Evolutionary conservation across 257 asterid genomes (phyloP).

Genomic region (Solanum virginianum): DNA sequence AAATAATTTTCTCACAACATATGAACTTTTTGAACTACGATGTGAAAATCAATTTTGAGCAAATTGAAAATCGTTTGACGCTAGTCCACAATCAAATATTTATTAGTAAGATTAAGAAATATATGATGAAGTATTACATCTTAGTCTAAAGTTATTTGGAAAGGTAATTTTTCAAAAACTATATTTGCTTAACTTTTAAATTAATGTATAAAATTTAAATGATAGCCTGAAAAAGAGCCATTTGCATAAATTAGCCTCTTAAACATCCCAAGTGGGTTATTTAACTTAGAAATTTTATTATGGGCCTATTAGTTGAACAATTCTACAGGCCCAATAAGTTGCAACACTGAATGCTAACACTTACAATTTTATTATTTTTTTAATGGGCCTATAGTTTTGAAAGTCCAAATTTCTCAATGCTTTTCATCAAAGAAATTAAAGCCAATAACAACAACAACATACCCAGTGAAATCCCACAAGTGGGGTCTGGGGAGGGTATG

Average conservation of each 20-base stretch:
- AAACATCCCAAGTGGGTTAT: neutral
- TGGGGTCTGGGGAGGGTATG: too few species aligned
- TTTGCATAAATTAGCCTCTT: too few species aligned
- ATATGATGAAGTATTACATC: neutral
- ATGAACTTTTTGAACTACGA: neutral
- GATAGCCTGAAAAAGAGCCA: too few species aligned
- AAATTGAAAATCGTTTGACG: neutral
- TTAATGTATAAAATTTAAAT: too few species aligned
- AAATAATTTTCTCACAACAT: neutral
- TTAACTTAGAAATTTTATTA: neutral
- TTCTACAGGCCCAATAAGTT: neutral
- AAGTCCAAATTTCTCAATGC: neutral
- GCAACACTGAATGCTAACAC: neutral
- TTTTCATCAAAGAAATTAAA: neutral
- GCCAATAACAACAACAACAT: too few species aligned
- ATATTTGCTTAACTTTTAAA: too few species aligned
- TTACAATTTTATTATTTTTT: neutral
- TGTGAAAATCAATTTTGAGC: neutral
- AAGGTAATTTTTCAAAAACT: too few species aligned
- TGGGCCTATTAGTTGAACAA: neutral
- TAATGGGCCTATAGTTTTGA: neutral
- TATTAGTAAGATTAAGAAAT: neutral
- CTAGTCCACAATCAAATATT: too few species aligned
- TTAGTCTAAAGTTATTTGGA: neutral
- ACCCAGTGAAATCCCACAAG: too few species aligned